Base-by-base conservation (phyloP, 768 basidiomycete genomes). In the Mycena belliarum region DNA sequence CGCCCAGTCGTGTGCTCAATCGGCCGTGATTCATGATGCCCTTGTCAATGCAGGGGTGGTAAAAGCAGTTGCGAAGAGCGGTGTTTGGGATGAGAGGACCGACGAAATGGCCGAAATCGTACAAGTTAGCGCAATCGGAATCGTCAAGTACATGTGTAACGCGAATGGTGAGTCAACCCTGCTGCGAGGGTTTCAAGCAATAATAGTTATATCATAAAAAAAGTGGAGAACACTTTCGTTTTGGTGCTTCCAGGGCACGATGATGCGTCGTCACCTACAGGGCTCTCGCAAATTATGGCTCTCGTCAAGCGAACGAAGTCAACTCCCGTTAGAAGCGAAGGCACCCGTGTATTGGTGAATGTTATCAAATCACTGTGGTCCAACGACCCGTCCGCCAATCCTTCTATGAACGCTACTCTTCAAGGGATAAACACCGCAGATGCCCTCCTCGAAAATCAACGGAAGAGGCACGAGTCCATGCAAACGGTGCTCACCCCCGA, bases 91-190 rank as follows among this genome's bases (percentile, higher is more conserved):
- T 43, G 81, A 84, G 57, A 82, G 82, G 59, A 73, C 82, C n/a
- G 92, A 96, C 69, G 79, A 77, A 49, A 86, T 94, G 79, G 87
- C 89, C 7, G 89, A 93, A 52, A 82, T 91, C 23, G 85, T 98
- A 1, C 96, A 98, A 71, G 78, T 94, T 7, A 86, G 86, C 46
- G 92, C 91, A 0, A 89, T 98, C 49, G 93, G 93, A 1, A 81
- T 93, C 9, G 83, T 88, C 18, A 99, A 98, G 71, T 92, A 96
- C 69, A 79, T 98, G 52, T 94, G 91, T 68, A 86, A 82, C 62
- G 82, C 82, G 35, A 87, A 83, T 67, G 77, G 93, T 95, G 68
- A 65, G 85, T 65, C 37, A 35, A 32, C 29, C 38, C n/a, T 10
- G 38, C n/a, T 24, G 6, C 54, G 10, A 32, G 45, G 29, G 46